Conservation (phyloP, 2,329 filamentous ascomycete genomes). For the Cercospora zeae-maydis region DNA sequence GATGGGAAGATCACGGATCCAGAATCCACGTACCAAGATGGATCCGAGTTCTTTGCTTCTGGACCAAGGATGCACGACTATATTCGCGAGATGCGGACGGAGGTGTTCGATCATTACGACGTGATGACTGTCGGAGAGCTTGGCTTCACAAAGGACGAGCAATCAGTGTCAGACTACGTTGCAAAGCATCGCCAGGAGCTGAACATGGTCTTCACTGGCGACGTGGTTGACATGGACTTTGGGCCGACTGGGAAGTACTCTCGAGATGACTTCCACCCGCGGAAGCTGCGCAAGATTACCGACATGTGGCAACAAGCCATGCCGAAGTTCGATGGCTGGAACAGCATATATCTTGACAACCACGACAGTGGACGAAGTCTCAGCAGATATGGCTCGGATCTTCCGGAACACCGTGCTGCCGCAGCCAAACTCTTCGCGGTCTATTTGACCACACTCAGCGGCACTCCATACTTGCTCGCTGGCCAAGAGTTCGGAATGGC, state of each 20-base stretch:
- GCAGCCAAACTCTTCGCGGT: constrained; percentile 54
- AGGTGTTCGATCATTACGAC: constrained; percentile 46
- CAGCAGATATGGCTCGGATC: constrained; percentile 57
- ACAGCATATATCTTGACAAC: constrained; percentile 62
- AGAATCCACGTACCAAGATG: constrained; percentile 22
- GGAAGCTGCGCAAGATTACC: constrained; percentile 49
- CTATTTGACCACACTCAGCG: constrained; percentile 17
- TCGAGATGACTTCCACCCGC: constrained; percentile 50
- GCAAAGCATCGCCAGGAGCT: constrained; percentile 54
- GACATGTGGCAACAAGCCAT: constrained; percentile 59
- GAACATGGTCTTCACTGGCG: constrained; percentile 70
- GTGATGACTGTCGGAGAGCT: constrained; percentile 52
- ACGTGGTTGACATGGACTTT: constrained; percentile 53
- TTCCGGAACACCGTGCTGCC: constrained; percentile 45
- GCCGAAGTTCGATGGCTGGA: constrained; percentile 59
- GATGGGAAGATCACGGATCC: constrained; percentile 42
- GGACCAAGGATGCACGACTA: constrained; percentile 48
- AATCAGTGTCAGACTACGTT: constrained; percentile 42
- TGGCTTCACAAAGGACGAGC: constrained; percentile 41
- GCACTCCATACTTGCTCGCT: constrained; percentile 61
- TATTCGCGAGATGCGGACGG: constrained; percentile 42
- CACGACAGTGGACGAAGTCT: constrained; percentile 60
- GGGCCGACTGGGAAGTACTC: constrained; percentile 45
- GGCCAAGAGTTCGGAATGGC: constrained; percentile 64
- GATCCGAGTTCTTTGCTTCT: constrained; percentile 20